Evolutionary conservation across 2,329 filamentous ascomycete species (phyloP), one percentile per base, ranked within the genome.

Genomic region (Aspergillus sp.): DNA sequence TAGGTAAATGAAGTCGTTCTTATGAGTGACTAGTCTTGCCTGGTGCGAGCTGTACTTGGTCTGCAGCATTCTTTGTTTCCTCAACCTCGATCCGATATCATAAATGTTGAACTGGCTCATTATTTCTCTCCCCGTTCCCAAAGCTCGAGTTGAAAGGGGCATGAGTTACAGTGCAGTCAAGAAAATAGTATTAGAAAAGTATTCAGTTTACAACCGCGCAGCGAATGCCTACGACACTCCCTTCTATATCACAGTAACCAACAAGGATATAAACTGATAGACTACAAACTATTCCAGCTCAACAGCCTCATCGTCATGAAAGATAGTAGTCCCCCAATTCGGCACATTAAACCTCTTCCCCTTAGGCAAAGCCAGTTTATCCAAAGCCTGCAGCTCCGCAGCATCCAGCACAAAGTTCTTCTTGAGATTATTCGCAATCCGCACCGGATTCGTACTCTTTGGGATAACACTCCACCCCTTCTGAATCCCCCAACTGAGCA

Each of bases 381-480:
- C 46, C 45, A 55, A 44, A 15, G 45, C 53, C 17, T 17, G 33
- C 25, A 55, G 6, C 39, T 55, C 53, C 4, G 25, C 37, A 1
- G 15, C 19, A 14, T 25, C 39, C 17, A 55, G 46, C 15, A 44
- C 25, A 25, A 55, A 55, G 35, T 55, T 55, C 11, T 17, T 25
- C 4, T 9, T 55, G 17, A 55, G 17, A 37, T 55, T 55, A 23
- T 40, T 55, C 46, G 23, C 46, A 44, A 55, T 55, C 2, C 53
- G 53, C 45, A 5, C 39, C 6, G 53, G 23, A 41, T 55, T 49
- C 46, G 53, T 55, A 27, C 53, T 50, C 46, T 56, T 56, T 6
- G 53, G 53, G 4, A 56, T 56, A 40, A 55, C 53, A 35, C 53
- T 55, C 53, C 53, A 55, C 8, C 53, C 53, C 45, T 43, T 55